A percentile compares a stretch with the other conserved stretches of the same genome.
Evolutionary conservation across 176 grass and related monocot genomes (phyloP).

Genomic region (Thinopyrum elongatum): DNA sequence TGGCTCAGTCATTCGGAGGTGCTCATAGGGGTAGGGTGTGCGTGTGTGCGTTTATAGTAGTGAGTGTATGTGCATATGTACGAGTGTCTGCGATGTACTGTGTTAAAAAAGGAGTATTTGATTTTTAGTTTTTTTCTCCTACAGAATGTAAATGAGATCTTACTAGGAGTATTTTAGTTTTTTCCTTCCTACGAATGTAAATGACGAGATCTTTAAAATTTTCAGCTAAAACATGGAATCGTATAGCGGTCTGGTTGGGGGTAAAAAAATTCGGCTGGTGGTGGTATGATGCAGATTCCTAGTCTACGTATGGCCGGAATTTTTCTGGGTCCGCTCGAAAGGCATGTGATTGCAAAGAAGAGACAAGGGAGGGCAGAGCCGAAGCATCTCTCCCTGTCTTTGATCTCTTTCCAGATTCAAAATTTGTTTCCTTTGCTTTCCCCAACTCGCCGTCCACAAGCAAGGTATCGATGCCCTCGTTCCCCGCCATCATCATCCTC

Average conservation of each 20-base stretch:
- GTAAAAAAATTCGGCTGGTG: not conserved
- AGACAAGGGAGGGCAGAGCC: slow-evolving; percentile 40
- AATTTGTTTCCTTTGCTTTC: slow-evolving; percentile 42
- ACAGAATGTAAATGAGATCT: not conserved
- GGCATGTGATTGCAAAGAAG: slow-evolving; percentile 55
- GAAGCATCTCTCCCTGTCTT: slow-evolving; percentile 46
- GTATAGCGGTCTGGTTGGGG: too few species aligned
- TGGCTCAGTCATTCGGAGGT: too few species aligned
- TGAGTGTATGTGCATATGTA: too few species aligned
- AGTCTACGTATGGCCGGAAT: not conserved
- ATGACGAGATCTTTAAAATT: not conserved
- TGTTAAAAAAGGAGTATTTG: too few species aligned
- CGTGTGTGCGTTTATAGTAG: too few species aligned
- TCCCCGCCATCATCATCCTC: not conserved
- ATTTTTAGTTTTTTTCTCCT: not conserved
- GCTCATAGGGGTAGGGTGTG: too few species aligned
- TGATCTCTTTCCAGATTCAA: slow-evolving; percentile 41
- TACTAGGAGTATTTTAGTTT: not conserved
- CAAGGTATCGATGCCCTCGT: slow-evolving; percentile 72
- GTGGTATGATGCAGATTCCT: not conserved
- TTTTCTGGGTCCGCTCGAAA: slow-evolving; percentile 25
- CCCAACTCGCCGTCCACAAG: slow-evolving; percentile 56
- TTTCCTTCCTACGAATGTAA: not conserved
- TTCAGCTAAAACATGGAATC: too few species aligned
- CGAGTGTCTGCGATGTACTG: too few species aligned